These are phyloP conservation scores for Stachybotrys chlorohalonatus DNA, from an alignment of 2,329 filamentous ascomycete genomes.

Conservation along the genomic window DNA sequence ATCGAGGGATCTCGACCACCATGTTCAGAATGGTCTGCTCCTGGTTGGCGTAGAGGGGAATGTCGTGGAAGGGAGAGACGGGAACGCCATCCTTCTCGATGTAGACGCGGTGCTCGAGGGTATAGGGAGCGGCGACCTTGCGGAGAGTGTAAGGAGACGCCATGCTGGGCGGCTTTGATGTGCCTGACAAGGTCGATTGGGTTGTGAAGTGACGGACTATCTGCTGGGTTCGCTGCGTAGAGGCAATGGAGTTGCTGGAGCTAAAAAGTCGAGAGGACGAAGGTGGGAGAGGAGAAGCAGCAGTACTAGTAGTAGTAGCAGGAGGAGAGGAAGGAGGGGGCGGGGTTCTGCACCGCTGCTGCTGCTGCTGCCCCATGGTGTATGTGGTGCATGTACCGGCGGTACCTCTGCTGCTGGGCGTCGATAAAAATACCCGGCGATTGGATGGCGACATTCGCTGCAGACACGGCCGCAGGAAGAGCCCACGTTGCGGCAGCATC, in stretches of 20 bases:
- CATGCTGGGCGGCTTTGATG: slow-evolving; percentile 30
- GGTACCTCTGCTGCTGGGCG: slow-evolving; percentile 10
- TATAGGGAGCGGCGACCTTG: slow-evolving; percentile 86
- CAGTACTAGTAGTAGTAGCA: slow-evolving; percentile 15
- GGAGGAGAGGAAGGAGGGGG: slow-evolving; percentile 29
- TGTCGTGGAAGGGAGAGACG: slow-evolving; percentile 95
- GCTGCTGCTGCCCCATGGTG: slow-evolving; percentile 8
- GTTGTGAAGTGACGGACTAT: slow-evolving; percentile 45
- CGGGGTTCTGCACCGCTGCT: slow-evolving; percentile 18
- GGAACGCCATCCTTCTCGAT: slow-evolving; percentile 95
- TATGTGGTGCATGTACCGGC: slow-evolving; percentile 6
- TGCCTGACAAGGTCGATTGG: slow-evolving; percentile 11
- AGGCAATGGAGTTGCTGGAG: slow-evolving; percentile 28
- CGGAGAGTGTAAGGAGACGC: slow-evolving; percentile 64
- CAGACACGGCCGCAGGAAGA: slow-evolving; percentile 1
- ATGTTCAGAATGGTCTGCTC: slow-evolving; percentile 97
- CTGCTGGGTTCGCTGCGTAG: slow-evolving; percentile 41
- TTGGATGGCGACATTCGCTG: slow-evolving; percentile 1
- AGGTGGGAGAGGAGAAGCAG: slow-evolving; percentile 10
- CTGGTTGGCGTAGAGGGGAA: slow-evolving; percentile 94
- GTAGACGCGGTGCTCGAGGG: slow-evolving; percentile 94
- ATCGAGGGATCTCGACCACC: slow-evolving; percentile 98
- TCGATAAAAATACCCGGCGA: slow-evolving; percentile 6
- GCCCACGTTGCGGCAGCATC: neutral
- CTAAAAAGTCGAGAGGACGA: slow-evolving; percentile 12